These are phyloP conservation scores for Tetrapisispora pingtungensis DNA, from an alignment of 805 yeast genomes.

Conservation along the genomic window DNA sequence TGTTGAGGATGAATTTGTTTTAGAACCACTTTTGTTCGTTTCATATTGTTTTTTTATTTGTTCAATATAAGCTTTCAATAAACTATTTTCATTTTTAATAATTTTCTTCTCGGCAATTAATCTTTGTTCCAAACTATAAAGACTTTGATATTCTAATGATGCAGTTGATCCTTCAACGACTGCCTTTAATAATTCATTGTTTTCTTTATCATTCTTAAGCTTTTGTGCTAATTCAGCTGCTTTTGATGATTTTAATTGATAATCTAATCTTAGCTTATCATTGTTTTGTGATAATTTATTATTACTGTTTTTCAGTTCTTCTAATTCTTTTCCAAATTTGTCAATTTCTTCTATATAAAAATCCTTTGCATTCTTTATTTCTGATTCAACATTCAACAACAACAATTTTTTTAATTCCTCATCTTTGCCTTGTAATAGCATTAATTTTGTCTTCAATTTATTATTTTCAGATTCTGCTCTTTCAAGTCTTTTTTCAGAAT, in stretches of 20 bases:
- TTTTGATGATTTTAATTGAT: slow-evolving; percentile 37
- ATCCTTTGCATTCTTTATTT: slow-evolving; percentile 6
- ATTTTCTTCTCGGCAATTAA: slow-evolving; percentile 10
- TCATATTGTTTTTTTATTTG: slow-evolving; percentile 13
- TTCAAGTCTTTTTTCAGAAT: slow-evolving; percentile 20
- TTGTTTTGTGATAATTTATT: slow-evolving; percentile 21
- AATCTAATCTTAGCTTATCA: slow-evolving; percentile 31
- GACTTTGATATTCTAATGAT: slow-evolving; percentile 15
- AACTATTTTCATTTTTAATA: slow-evolving; percentile 10
- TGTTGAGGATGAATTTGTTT: slow-evolving; percentile 2
- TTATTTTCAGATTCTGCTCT: slow-evolving; percentile 14
- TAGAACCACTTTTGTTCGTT: slow-evolving; percentile 3
- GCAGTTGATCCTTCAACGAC: slow-evolving; percentile 30
- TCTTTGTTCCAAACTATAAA: slow-evolving; percentile 6
- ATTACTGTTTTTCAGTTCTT: slow-evolving; percentile 50
- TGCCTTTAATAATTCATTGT: slow-evolving; percentile 18
- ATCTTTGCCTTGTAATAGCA: slow-evolving; percentile 7
- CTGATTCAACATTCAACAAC: not conserved
- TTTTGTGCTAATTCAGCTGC: slow-evolving; percentile 37
- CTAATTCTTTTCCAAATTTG: slow-evolving; percentile 4
- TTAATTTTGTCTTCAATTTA: slow-evolving; percentile 8
- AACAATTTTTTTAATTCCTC: slow-evolving; percentile 5
- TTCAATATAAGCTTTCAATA: slow-evolving; percentile 16
- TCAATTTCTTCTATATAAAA: not conserved
- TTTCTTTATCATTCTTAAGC: slow-evolving; percentile 17